Percentiles rank a stretch among this genome's conserved stretches.
These are phyloP conservation scores for Colletotrichum spaethianum DNA, from an alignment of 2,329 filamentous ascomycete genomes.

Conservation along the genomic window DNA sequence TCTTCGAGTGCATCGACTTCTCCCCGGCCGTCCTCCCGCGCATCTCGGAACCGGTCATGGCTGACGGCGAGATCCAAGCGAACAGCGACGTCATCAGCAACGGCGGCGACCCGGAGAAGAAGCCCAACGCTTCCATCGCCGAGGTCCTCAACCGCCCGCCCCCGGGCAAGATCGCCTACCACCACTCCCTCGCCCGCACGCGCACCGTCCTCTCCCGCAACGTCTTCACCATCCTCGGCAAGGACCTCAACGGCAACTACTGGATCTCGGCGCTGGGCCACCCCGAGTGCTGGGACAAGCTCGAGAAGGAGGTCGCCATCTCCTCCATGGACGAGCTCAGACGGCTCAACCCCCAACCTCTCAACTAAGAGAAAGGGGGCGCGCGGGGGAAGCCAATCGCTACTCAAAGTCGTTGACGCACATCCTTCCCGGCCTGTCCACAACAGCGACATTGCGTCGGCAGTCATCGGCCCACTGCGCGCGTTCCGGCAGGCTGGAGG, in stretches of 20 bases:
- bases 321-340: constrained; percentile 7
- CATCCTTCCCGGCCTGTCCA: background rate
- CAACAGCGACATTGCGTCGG: too few species aligned
- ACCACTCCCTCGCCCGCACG: constrained; percentile 37
- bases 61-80: background rate
- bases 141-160: constrained; percentile 21
- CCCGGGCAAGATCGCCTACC: constrained; percentile 34
- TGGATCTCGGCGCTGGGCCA: constrained; percentile 46
- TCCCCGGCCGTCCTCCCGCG: constrained; percentile 46
- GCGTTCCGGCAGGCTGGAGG: too few species aligned
- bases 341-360: background rate
- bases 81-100: background rate
- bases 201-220: constrained; percentile 35
- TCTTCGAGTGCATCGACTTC: constrained; percentile 56
- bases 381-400: too few species aligned
- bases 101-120: constrained; percentile 29
- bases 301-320: constrained; percentile 44
- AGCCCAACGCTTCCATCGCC: background rate
- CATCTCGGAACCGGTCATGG: background rate
- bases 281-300: constrained; percentile 46
- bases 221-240: constrained; percentile 45
- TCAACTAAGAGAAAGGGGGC: background rate
- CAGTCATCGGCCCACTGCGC: background rate
- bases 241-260: constrained; percentile 47
- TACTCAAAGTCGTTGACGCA: background rate